Evolutionary conservation across 441 rosid species (phyloP), one percentile per base, ranked within the genome.

Genomic region (Adansonia grandidieri): DNA sequence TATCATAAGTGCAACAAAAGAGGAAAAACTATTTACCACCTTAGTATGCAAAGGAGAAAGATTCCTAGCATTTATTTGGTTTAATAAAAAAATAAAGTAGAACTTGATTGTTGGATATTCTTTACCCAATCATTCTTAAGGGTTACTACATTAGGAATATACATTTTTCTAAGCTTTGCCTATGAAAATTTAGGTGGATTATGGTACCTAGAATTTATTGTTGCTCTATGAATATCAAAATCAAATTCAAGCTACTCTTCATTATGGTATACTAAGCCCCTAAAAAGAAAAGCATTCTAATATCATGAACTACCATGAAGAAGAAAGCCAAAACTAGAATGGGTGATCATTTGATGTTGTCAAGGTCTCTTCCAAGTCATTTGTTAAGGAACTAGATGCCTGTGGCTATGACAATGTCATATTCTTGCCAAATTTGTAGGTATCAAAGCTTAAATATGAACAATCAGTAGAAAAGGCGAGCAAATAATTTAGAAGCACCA

Each of bases 361-460:
- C 65, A 80, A 78, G 64, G 57, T 57, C 70, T 80, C 79, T 68
- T 74, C 74, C 77, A 75, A 50, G 66, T 82, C 72, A 28, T 65
- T 64, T 60, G 50, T 70, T 57, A 28, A 22, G 14, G 85, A 51
- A 79, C 71, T 74, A 54, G 83, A 83, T 65, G 76, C 45, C 50
- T 54, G 67, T 65, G 63, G 78, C 72, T 22, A 37, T 22, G 82
- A 44, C 48, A 64, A 57, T 56, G 80, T 53, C 50, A 81, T 42
- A 64, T 51, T 71, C 37, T 63, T 28, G 56, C 85, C 78, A 69
- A 88, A 80, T 48, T 81, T 88, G 48, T 81, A 88, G 78, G 90
- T 88, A 63, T 91, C 91, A 58, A 90, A 88, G 80, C 82, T 88
- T 79, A 88, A 84, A 78, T 88, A 87, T 47, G 86, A 82, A 74